Evolutionary conservation across 2,329 filamentous ascomycete species (phyloP).

Genomic region (Ascosphaera apis): DNA sequence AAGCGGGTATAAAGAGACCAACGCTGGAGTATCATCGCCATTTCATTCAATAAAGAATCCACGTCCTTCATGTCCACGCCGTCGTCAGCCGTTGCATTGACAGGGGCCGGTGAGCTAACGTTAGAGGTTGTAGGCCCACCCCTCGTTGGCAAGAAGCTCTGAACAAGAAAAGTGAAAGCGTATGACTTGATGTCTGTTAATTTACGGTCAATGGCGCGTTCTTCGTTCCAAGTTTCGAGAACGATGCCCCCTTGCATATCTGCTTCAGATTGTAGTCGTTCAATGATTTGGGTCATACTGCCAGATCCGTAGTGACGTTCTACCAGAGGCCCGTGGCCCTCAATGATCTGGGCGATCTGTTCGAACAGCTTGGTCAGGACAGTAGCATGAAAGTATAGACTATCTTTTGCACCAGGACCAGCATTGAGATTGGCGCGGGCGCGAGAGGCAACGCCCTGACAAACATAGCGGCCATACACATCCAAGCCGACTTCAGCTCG

Average conservation of each 20-base stretch:
- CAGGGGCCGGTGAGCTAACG: slow-evolving; percentile 51
- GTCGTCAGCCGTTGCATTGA: slow-evolving; percentile 50
- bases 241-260: slow-evolving; percentile 93
- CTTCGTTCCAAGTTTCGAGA: slow-evolving; percentile 85
- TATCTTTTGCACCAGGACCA: slow-evolving; percentile 41
- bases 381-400: slow-evolving; percentile 70
- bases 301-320: slow-evolving; percentile 82
- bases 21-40: slow-evolving; percentile 71
- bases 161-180: slow-evolving; percentile 87
- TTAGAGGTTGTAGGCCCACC: slow-evolving; percentile 37
- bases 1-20: slow-evolving; percentile 90
- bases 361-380: slow-evolving; percentile 83
- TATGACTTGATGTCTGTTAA: slow-evolving; percentile 94
- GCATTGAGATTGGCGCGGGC: slow-evolving; percentile 63
- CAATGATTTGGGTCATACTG: slow-evolving; percentile 87
- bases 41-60: slow-evolving; percentile 67
- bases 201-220: slow-evolving; percentile 60
- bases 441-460: slow-evolving; percentile 69
- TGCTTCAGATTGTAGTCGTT: slow-evolving; percentile 77
- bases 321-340: slow-evolving; percentile 72
- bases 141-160: slow-evolving; percentile 64
- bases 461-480: slow-evolving; percentile 89
- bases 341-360: slow-evolving; percentile 90
- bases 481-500: slow-evolving; percentile 74
- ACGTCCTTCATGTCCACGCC: slow-evolving; percentile 92